Base-by-base conservation (phyloP, 2,329 filamentous ascomycete genomes). In the Neophaeococcomyces mojaviensis region DNA sequence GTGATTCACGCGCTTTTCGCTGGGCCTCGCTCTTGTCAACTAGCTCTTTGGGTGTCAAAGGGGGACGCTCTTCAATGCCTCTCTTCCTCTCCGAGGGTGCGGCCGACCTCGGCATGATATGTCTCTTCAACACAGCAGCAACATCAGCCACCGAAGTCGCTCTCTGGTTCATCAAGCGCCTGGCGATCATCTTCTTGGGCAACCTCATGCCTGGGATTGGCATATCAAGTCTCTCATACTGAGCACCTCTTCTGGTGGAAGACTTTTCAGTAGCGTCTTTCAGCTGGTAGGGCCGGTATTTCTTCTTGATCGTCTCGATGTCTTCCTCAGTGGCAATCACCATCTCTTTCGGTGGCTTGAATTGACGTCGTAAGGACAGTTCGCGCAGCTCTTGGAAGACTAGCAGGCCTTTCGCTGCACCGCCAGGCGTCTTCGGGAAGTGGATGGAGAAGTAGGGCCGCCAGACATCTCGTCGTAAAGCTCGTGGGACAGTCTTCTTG, bases 381-480 rank as follows among this genome's bases (percentile, higher is more conserved):
- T 83, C 78, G 50, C 76, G 76, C 42, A 83, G 70, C 51, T 76
- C 71, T 40, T 71, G 68, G 61, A 73, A 81, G 16, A 76, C 75
- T 35, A 71, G 64, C 16, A 79, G 69, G 44, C 78, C 78, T 35
- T 49, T 45, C 8, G 49, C 39, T 3, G 52, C 48, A 47, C 78
- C 78, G 4, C 48, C 50, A 18, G 49, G 48, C 16, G 52, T 53
- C 34, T 68, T 63, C 22, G 74, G 70, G 54, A 82, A 78, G 50
- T 73, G 71, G 39, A 81, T 66, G 20, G 73, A 74, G 58, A 71
- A 79, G 60, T 79, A 73, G 0, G 79, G 78, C 12, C 65, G 66
- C 79, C 79, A 83, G 59, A 79, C 68, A 60, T 83, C 79, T 59
- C 76, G 77, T 50, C 79, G 78, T 40, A 82, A 64, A 6, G 60